A percentile compares a stretch with the other conserved stretches of the same genome.
phyloP scores from a whole-genome alignment of 345 rosid genomes.

The Syzygium oleosum region DNA sequence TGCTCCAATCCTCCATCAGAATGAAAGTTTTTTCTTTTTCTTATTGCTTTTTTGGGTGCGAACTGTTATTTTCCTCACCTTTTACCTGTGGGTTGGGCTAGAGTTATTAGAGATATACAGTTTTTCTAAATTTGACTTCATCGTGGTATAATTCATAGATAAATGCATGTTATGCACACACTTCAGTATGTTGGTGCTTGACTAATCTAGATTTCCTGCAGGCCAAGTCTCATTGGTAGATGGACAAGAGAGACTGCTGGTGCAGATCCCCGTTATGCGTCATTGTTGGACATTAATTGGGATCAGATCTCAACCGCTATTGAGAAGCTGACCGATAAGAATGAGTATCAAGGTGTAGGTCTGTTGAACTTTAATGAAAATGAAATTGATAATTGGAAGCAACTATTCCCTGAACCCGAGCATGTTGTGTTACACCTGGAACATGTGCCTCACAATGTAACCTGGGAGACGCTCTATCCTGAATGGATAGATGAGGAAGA shows the following conservation, averaged over 20 bases:
- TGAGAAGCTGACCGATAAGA: conserved; percentile 35
- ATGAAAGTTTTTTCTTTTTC: neutral
- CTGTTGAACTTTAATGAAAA: conserved; percentile 55
- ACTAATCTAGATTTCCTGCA: conserved; percentile 2
- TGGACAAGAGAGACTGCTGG: conserved; percentile 33
- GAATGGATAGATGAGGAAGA: conserved; percentile 97
- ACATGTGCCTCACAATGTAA: conserved; percentile 25
- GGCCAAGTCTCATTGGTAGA: conserved; percentile 34
- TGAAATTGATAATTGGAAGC: conserved; percentile 54
- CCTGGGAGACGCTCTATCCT: conserved; percentile 82
- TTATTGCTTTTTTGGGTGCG: neutral
- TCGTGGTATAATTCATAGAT: neutral
- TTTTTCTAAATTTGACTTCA: neutral
- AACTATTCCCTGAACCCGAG: conserved; percentile 45
- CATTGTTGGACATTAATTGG: conserved; percentile 50
- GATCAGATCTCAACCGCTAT: conserved; percentile 43
- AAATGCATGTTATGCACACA: neutral
- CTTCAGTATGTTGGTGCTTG: neutral
- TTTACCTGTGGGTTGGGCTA: neutral
- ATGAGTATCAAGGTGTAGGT: conserved; percentile 58
- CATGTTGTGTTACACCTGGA: conserved; percentile 51
- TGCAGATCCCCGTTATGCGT: conserved; percentile 48
- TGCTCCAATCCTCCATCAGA: neutral
- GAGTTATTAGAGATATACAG: neutral
- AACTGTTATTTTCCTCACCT: neutral